Base-by-base conservation (phyloP, 768 basidiomycete species). In the Rhodocollybia butyracea region DNA sequence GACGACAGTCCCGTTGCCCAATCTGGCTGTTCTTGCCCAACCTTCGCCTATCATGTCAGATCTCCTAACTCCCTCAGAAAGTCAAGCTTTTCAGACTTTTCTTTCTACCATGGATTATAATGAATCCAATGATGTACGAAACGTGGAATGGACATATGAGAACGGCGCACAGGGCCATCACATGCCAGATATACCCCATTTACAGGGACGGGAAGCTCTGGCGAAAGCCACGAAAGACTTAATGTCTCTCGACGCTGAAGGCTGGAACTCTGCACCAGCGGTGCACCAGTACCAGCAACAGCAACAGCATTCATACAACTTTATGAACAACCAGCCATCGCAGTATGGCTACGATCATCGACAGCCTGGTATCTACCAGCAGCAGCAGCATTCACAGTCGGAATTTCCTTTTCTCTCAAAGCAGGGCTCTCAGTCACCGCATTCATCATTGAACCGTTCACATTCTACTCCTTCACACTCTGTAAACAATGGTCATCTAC, bases 201-300 rank as follows among this genome's bases (percentile, higher is more conserved):
- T 78, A 51, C 80, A 73, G 54, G 82, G 81, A 57, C 83, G 75
- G 55, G 84, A 88, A 52, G 84, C 84, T 2, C 78, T 93, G 52
- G 72, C 86, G 51, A 88, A 86, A 69, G 89, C 89, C 0, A 92
- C 90, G 0, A 90, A 88, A 68, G 88, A 91, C 68, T 81, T 93
- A 41, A 90, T 93, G 84, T 76, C 87, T 3, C 75, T 91, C 26
- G 87, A 87, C 56, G 60, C 73, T 26, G 75, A 68, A 13, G 69
- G 64, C 6, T 83, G 73, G 76, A 64, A 63, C 26, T 62, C 64
- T 47, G 65, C 41, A 54, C 57, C 54, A 57, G 66, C 57, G 59
- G 60, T 56, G 58, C 60, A 56, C 2, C 31, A 43, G 2, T 57
- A 61, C 2, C 56, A 61, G 47, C 60, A 63, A 32, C 61, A 59